phyloP scores from a whole-genome alignment of 305 asterid species.

The Fraxinus latifolia region DNA sequence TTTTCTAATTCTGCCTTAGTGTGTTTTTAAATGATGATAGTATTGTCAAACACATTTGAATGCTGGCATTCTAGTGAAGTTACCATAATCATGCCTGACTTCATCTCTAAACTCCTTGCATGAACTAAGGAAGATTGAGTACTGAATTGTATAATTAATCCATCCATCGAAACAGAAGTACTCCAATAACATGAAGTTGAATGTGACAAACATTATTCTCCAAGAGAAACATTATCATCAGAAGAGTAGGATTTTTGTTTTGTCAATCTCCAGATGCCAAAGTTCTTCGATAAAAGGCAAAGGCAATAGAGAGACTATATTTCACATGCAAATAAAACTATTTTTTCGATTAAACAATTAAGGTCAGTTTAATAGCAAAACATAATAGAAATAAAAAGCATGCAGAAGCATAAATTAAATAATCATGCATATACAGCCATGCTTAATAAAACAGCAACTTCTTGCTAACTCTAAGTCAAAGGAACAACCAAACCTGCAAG shows the following conservation, averaged over 20 bases:
- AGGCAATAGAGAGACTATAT: background rate
- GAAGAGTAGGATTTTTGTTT: background rate
- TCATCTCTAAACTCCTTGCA: background rate
- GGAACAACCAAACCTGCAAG: conserved; percentile 70
- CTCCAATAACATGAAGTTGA: background rate
- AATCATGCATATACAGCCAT: background rate
- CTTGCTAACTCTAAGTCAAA: conserved; percentile 18
- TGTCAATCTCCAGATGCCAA: background rate
- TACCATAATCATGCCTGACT: background rate
- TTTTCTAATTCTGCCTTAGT: background rate
- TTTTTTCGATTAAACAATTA: background rate
- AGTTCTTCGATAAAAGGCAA: background rate
- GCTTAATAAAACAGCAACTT: conserved; percentile 11
- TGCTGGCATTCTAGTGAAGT: background rate
- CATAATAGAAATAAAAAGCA: background rate
- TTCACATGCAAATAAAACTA: background rate
- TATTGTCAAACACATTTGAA: background rate
- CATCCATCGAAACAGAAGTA: background rate
- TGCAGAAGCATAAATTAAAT: background rate
- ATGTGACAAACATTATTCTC: background rate
- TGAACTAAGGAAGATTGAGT: background rate
- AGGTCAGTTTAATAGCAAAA: background rate
- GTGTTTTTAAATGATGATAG: background rate
- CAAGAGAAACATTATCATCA: background rate
- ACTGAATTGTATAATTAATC: background rate